Base-by-base conservation (phyloP, 2,329 filamentous ascomycete species). In the Trichoderma lentiforme region DNA sequence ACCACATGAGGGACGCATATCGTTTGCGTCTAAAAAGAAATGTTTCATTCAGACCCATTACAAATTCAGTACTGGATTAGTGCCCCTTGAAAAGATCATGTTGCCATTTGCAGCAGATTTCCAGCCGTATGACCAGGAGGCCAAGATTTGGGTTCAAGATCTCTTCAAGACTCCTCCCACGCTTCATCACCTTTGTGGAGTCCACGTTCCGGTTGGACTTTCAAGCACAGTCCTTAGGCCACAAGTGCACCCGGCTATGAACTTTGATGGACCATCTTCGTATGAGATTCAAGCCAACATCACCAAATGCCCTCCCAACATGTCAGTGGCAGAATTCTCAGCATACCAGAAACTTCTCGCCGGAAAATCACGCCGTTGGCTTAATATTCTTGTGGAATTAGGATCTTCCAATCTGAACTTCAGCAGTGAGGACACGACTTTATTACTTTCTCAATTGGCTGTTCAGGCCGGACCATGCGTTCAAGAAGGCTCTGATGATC, bases 371-470 rank as follows among this genome's bases (percentile, higher is more conserved):
- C 79, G 84, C 0, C 82, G 88, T 0, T 90, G 88, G 88, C 75
- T 82, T 0, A 79, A 81, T 0, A 79, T 90, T 0, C 76, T 88
- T 0, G 77, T 82, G 0, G 88, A 90, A 72, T 73, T 90, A 5
- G 86, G 82, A 0, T 84, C 85, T 0, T 83, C 86, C 0, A 79
- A 88, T 72, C 66, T 93, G 3, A 91, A 92, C 73, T 88, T 92
- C 73, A 18, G 78, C 75, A 1, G 79, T 83, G 0, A 78, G 63
- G 0, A 84, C 0, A 87, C 87, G 0, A 82, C 83, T 34, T 72
- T 80, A 0, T 74, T 91, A 0, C 76, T 93, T 1, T 79, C 81
- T 1, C 86, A 87, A 9, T 79, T 92, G 1, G 81, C 84, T 0
- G 73, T 86, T 0, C 86, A 92, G 73, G 84, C n/a, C n/a, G n/a